A percentile compares a stretch with the other conserved stretches of the same genome.
Evolutionary conservation across 225 moss, liverwort and hornwort species (phyloP).

Genomic region (Anthoceros angustus): DNA sequence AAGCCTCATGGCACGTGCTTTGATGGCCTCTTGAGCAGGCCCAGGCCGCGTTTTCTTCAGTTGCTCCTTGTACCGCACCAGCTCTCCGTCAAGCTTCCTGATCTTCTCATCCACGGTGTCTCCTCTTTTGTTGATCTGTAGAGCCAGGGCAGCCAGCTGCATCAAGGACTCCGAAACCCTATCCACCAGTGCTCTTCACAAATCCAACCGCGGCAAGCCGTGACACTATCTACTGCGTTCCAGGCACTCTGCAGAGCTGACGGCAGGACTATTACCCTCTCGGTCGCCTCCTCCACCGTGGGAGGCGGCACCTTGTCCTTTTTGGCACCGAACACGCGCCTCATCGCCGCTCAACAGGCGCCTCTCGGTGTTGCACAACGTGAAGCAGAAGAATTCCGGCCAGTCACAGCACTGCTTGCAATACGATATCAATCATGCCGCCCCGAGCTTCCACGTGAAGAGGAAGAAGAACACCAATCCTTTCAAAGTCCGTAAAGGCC

Average conservation of each 20-base stretch:
- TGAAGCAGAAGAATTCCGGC: too few species aligned
- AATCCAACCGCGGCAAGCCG: slow-evolving; percentile 1
- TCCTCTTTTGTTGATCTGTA: slow-evolving; percentile 86
- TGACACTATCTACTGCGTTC: not conserved
- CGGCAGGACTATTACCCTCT: slow-evolving; percentile 32
- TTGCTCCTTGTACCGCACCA: slow-evolving; percentile 75
- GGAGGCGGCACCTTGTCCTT: slow-evolving; percentile 72
- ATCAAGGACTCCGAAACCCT: not conserved
- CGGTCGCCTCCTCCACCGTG: slow-evolving; percentile 84
- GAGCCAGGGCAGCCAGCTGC: not conserved
- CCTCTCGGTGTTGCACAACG: too few species aligned
- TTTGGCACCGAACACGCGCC: slow-evolving; percentile 85
- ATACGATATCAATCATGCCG: too few species aligned
- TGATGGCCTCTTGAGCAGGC: slow-evolving; percentile 89
- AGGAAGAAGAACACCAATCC: too few species aligned
- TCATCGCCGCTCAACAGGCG: slow-evolving; percentile 26
- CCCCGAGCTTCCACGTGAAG: too few species aligned
- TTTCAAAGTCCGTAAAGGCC: too few species aligned
- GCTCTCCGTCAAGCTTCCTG: slow-evolving; percentile 78
- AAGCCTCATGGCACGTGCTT: slow-evolving; percentile 91
- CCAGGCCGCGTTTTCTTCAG: slow-evolving; percentile 90
- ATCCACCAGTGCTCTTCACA: not conserved
- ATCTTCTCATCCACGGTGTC: slow-evolving; percentile 88
- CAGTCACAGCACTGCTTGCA: too few species aligned
- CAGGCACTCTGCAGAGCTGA: not conserved